Evolutionary conservation across 768 basidiomycete genomes (phyloP).

Genomic region (Leccinum barrowsii): DNA sequence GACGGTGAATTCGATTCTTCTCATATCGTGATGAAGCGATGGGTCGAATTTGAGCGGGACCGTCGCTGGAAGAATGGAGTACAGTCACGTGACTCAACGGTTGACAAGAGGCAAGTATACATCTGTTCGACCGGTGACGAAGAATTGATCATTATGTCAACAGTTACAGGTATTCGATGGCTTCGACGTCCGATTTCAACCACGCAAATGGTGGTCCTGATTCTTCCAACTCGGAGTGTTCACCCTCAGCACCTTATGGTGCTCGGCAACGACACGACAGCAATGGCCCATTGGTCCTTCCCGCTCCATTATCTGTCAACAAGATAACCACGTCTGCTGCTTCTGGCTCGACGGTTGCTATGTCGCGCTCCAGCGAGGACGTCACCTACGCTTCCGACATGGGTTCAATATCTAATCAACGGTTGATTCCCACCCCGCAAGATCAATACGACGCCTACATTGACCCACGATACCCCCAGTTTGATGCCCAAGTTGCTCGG

Average conservation of each 20-base stretch:
- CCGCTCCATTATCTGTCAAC: constrained; percentile 66
- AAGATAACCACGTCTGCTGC: constrained; percentile 44
- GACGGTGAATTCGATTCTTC: constrained; percentile 96
- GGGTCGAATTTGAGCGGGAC: constrained; percentile 98
- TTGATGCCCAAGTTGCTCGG: constrained; percentile 42
- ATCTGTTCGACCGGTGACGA: constrained; percentile 4
- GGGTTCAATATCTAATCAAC: constrained; percentile 42
- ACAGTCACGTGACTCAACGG: constrained; percentile 75
- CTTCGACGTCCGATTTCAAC: constrained; percentile 75
- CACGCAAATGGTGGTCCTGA: constrained; percentile 51
- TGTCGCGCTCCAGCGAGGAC: constrained; percentile 46
- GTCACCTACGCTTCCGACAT: constrained; percentile 31
- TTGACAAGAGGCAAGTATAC: constrained; percentile 59
- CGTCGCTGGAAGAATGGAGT: constrained; percentile 88
- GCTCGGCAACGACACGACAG: constrained; percentile 65
- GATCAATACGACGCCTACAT: constrained; percentile 32
- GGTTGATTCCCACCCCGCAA: constrained; percentile 37
- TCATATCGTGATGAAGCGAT: constrained; percentile 98
- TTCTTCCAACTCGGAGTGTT: constrained; percentile 60
- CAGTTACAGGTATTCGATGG: constrained; percentile 67
- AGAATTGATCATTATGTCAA: constrained; percentile 28
- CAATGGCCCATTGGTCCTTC: constrained; percentile 67
- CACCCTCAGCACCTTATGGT: constrained; percentile 31
- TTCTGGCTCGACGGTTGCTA: constrained; percentile 40
- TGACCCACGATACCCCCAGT: constrained; percentile 28